phyloP scores from a whole-genome alignment of 129 eudicot genomes.

The Helianthus annuus region DNA sequence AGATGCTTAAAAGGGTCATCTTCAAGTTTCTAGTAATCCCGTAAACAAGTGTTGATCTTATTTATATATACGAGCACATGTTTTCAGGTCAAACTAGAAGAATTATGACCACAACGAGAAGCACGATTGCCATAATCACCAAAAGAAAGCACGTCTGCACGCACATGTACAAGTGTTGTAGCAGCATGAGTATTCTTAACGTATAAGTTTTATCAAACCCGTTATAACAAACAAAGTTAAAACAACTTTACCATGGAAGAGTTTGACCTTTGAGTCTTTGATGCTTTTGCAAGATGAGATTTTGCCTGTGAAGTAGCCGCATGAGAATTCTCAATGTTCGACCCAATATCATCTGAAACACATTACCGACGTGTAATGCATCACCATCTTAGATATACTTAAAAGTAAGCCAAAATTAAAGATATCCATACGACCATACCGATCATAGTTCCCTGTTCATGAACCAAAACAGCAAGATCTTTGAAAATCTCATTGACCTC shows the following conservation, averaged over 20 bases:
- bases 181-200: not conserved
- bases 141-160: constrained; percentile 78
- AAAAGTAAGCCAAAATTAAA: not conserved
- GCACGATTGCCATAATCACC: constrained; percentile 63
- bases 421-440: constrained; percentile 56
- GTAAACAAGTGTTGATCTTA: constrained; percentile 13
- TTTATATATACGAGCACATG: constrained; percentile 18
- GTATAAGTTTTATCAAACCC: not conserved
- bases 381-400: not conserved
- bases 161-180: constrained; percentile 1
- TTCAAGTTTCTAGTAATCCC: constrained; percentile 1
- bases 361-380: constrained; percentile 1
- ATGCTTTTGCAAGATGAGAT: constrained; percentile 62
- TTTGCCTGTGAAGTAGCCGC: constrained; percentile 64
- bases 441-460: constrained; percentile 58
- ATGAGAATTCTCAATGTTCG: constrained; percentile 62
- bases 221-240: not conserved
- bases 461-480: constrained; percentile 71
- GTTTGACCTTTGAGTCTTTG: constrained; percentile 63
- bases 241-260: constrained; percentile 61
- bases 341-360: constrained; percentile 62
- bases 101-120: constrained; percentile 57
- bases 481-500: constrained; percentile 76
- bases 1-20: constrained; percentile 24
- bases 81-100: constrained; percentile 36